phyloP scores from a whole-genome alignment of 306 rosid species.

The Senna siamea region DNA sequence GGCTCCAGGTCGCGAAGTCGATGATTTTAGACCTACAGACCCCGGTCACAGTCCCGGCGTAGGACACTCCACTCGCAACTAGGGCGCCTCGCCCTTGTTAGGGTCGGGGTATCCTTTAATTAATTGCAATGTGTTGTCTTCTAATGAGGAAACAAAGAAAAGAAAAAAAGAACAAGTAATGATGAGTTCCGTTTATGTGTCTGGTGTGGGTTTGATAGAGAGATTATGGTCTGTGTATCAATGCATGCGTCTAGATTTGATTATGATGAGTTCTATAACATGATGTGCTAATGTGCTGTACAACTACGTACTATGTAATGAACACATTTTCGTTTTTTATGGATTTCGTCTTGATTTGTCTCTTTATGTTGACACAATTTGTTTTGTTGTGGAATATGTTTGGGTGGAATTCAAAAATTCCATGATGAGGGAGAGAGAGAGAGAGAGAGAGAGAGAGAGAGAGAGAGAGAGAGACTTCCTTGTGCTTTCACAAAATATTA shows the following conservation, averaged over 20 bases:
- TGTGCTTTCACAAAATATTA: neutral
- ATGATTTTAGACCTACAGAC: conserved; percentile 46
- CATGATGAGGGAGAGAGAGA: neutral
- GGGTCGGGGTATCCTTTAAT: neutral
- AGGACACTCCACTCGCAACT: conserved; percentile 50
- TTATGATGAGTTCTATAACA: neutral
- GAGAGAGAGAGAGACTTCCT: too few species aligned
- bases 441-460: too few species aligned
- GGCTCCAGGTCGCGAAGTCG: neutral
- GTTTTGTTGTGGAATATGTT: conserved; percentile 3
- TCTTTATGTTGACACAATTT: neutral
- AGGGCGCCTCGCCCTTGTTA: neutral
- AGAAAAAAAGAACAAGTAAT: neutral
- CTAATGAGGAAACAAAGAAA: neutral
- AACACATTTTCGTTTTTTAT: neutral
- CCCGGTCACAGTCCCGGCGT: conserved; percentile 63
- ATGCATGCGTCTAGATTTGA: conserved; percentile 2
- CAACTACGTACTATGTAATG: neutral
- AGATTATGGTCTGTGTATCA: neutral
- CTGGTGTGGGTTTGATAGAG: neutral
- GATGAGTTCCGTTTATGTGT: neutral
- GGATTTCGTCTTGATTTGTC: neutral
- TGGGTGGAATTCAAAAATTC: neutral
- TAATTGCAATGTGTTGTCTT: neutral
- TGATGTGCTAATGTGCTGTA: too few species aligned